Base-by-base conservation (phyloP, 495 filamentous ascomycete species). In the Annulohypoxylon maeteangense region DNA sequence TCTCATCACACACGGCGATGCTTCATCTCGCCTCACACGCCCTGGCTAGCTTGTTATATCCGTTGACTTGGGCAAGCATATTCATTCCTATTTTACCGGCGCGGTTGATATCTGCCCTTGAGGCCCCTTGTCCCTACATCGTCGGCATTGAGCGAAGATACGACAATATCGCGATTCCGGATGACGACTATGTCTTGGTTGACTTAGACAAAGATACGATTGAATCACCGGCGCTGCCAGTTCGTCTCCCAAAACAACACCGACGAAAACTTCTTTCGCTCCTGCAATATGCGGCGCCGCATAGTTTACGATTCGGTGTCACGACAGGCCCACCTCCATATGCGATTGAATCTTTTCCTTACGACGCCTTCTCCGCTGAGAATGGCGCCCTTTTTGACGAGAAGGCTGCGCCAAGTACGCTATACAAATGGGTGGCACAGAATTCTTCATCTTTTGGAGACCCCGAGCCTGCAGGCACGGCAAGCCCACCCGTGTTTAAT, bases 1-100 rank as follows among this genome's bases (percentile, higher is more conserved):
- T 98, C 29, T 98, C 95, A 11, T 97, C 95, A 2, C 93, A 99
- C 76, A 96, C 95, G 0, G 90, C 93, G 25, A 98, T 99, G 95
- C 87, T 99, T 55, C 93, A 98, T 75, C 89, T 98, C 18, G 94
- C 93, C 2, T 94, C 90, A 71, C 88, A 91, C 67, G 93, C 95
- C 22, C 74, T 99, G 64, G 87, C 89, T 7, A 93, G 90, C 78
- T 83, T 99, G 23, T 81, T 99, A 38, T 99, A 97, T 78, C 95
- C 95, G 1, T 80, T 98, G 51, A 90, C 91, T 50, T 99, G 95
- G 95, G 86, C 91, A 16, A 94, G 93, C 70, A 93, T 98, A 44
- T 91, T 96, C 71, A 98, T 98, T 62, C 95, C 95, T 8, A 88
- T 98, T 40, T 84, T 98, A 22, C 95, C 95, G 22, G 93, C 93